Evolutionary conservation across 179 eudicot genomes (phyloP), one percentile per base, ranked within the genome.

Genomic region (Beta corolliflora): DNA sequence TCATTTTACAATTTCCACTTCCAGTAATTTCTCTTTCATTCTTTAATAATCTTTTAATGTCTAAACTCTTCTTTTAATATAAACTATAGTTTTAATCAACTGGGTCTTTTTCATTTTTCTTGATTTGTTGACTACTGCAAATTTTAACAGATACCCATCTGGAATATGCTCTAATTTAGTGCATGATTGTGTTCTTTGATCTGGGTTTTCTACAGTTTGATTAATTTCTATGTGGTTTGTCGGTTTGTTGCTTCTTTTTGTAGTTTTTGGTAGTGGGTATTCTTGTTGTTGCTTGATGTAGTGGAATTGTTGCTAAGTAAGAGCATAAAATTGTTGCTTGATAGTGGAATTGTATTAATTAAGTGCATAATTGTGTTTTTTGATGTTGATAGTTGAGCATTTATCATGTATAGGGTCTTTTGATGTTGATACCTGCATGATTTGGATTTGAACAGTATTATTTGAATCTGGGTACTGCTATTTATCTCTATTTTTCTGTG

Each of bases 111-210:
- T 31, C 15, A 75, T 64, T 46, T 11, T 71, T 2, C 7, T 36
- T 36, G 41, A 36, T 36, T 36, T 36, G 41, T 36, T 36, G 41
- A 36, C 41, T 36, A 36, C 41, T 36, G 41, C 41, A 36, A 23
- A 23, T 59, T 56, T 63, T 59, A 56, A 29, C 29, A 73, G 13
- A 71, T 58, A 54, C 71, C 70, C 77, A 80, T 53, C 60, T 80
- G 60, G 58, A 44, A 18, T 56, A 21, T 79, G 46, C 69, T 54
- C 16, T 9, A 31, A 18, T 53, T 80, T 61, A 65, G 56, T 80
- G 82, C 13, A 41, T 75, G 55, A 44, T 66, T 53, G 29, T 44
- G 79, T 45, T 71, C 25, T n/a, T 71, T 71, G 46, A 29, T 63
- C 21, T 60, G 81, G 75, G 61, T 58, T 48, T 63, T 64, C 15